Conservation (phyloP, 2,329 filamentous ascomycete genomes). For the Fusarium tanahbumbuense region DNA sequence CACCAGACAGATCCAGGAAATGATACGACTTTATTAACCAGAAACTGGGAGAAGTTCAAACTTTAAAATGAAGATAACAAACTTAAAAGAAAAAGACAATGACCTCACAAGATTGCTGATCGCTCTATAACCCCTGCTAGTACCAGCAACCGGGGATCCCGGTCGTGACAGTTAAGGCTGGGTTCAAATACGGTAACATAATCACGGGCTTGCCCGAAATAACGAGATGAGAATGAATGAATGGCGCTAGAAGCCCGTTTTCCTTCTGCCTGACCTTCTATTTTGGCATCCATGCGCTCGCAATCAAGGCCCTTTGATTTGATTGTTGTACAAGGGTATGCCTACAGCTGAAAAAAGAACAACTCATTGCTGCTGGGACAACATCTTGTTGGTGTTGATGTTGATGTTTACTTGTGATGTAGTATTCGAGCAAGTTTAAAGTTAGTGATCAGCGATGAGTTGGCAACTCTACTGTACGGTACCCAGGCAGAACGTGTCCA, state of each 20-base stretch:
- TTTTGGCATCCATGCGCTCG: slow-evolving; percentile 27
- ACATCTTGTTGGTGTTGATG: slow-evolving; percentile 24
- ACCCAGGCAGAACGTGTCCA: neutral
- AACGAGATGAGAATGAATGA: slow-evolving; percentile 12
- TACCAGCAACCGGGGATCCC: slow-evolving; percentile 26
- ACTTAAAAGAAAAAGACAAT: slow-evolving; percentile 25
- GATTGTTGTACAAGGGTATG: slow-evolving; percentile 10
- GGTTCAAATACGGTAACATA: slow-evolving; percentile 14
- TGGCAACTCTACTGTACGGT: slow-evolving; percentile 13
- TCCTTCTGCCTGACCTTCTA: slow-evolving; percentile 29
- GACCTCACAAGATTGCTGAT: slow-evolving; percentile 40
- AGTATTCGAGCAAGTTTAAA: slow-evolving; percentile 24
- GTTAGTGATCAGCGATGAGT: slow-evolving; percentile 34
- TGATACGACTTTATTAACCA: neutral
- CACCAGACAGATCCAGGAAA: neutral
- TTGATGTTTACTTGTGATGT: slow-evolving; percentile 12
- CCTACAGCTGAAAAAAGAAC: slow-evolving; percentile 17
- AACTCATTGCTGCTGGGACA: slow-evolving; percentile 15
- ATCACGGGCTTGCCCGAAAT: slow-evolving; percentile 42
- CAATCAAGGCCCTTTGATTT: slow-evolving; percentile 12
- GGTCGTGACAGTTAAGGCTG: slow-evolving; percentile 22
- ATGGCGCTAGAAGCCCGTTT: slow-evolving; percentile 26
- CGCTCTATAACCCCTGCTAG: neutral
- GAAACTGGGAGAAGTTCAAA: slow-evolving; percentile 2
- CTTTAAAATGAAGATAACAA: slow-evolving; percentile 11